These are phyloP conservation scores for Fomitopsis pinicola DNA, from an alignment of 1,284 basidiomycete species.

Conservation along the genomic window DNA sequence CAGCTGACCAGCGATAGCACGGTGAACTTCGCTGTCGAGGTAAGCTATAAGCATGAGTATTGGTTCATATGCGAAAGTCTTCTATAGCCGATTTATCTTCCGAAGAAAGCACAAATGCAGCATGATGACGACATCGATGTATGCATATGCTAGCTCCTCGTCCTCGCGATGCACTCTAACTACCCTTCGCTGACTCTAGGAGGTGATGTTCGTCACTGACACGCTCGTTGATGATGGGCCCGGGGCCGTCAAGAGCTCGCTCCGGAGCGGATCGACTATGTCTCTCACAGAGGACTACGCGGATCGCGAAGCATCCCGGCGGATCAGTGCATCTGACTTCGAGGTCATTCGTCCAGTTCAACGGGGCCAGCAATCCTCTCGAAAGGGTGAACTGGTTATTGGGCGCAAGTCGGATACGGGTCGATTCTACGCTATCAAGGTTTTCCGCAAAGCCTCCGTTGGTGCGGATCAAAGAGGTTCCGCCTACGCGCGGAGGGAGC, in stretches of 20 bases:
- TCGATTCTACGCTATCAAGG: slow-evolving; percentile 54
- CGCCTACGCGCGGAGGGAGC: slow-evolving; percentile 44
- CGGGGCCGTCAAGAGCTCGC: background rate
- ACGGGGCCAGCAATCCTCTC: background rate
- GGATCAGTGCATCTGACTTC: slow-evolving; percentile 15
- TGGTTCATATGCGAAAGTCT: background rate
- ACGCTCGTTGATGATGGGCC: background rate
- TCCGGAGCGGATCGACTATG: background rate
- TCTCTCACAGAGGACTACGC: background rate
- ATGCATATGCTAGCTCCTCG: slow-evolving; percentile 2
- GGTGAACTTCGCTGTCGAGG: slow-evolving; percentile 18
- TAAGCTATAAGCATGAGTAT: background rate
- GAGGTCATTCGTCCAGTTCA: slow-evolving; percentile 15
- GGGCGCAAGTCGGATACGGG: slow-evolving; percentile 19
- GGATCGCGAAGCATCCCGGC: background rate
- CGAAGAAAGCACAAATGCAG: slow-evolving; percentile 23
- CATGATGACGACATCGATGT: slow-evolving; percentile 22
- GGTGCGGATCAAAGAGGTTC: slow-evolving; percentile 36
- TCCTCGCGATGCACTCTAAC: background rate
- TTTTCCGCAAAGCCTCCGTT: slow-evolving; percentile 54
- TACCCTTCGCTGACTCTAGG: background rate
- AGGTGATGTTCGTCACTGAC: slow-evolving; percentile 17
- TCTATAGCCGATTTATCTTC: slow-evolving; percentile 11
- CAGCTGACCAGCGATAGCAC: background rate
- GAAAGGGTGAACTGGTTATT: slow-evolving; percentile 10